Evolutionary conservation across 805 yeast species (phyloP).

Genomic region (Geotrichum ghanense): DNA sequence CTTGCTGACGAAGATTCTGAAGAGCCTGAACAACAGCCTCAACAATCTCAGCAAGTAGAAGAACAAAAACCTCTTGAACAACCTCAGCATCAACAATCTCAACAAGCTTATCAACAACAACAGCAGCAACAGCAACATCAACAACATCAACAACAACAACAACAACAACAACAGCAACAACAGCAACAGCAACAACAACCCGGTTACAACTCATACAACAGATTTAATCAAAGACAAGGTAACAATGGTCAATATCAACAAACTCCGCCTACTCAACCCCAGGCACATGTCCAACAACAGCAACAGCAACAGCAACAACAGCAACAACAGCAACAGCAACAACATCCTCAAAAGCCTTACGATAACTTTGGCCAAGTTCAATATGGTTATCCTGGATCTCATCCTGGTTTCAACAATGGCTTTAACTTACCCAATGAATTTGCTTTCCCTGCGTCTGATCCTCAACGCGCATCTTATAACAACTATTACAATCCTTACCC

Average conservation of each 20-base stretch:
- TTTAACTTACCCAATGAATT: conserved; percentile 11
- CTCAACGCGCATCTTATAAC: conserved; percentile 12
- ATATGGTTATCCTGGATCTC: conserved; percentile 15
- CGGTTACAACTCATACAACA: conserved; percentile 4
- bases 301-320: conserved; percentile 5
- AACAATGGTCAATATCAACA: conserved; percentile 11
- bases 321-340: conserved; percentile 6
- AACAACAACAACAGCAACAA: conserved; percentile 13
- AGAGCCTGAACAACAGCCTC: conserved; percentile 11
- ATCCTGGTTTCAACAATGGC: conserved; percentile 13
- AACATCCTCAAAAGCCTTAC: conserved; percentile 10
- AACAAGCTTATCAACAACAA: conserved; percentile 12
- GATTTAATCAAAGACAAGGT: conserved; percentile 2
- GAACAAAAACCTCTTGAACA: conserved; percentile 9
- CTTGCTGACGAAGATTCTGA: conserved; percentile 31
- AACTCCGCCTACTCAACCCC: conserved; percentile 13
- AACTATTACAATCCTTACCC: conserved; percentile 15
- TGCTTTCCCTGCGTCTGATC: conserved; percentile 13
- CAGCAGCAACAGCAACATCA: conserved; percentile 13
- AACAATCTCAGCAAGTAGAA: conserved; percentile 3
- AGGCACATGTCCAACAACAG: conserved; percentile 10
- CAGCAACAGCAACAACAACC: conserved; percentile 16
- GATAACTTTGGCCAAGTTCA: conserved; percentile 9
- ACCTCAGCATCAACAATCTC: conserved; percentile 7
- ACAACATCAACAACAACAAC: conserved; percentile 8